Conservation (phyloP, 148 eudicot genomes). For the Diospyros lotus region DNA sequence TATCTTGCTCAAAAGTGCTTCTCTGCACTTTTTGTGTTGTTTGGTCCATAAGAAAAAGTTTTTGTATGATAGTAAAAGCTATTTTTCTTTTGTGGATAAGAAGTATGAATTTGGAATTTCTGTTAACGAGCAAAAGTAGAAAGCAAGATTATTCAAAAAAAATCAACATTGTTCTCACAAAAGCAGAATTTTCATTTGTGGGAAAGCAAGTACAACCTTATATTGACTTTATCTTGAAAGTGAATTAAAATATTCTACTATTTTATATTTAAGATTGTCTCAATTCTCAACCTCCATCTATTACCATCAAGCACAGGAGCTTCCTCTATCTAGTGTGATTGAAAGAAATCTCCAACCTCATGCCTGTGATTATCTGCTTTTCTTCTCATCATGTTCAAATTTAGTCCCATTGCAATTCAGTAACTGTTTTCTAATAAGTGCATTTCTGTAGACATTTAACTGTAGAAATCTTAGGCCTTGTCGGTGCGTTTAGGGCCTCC, state of each 20-base stretch:
- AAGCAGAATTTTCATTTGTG: not conserved
- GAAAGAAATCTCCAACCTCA: not conserved
- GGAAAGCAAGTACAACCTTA: not conserved
- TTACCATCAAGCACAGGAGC: not conserved
- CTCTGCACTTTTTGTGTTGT: no score
- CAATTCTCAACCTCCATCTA: not conserved
- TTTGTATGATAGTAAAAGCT: no score
- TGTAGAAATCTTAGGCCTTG: no score
- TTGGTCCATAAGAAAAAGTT: no score
- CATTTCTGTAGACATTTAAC: no score
- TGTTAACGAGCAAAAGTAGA: no score
- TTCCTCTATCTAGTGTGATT: not conserved
- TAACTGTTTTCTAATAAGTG: not conserved
- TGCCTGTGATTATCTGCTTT: not conserved
- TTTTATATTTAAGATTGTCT: not conserved
- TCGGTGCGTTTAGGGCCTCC: no score
- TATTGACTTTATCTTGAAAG: not conserved
- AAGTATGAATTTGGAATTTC: no score
- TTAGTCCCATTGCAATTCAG: not conserved
- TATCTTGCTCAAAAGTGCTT: no score
- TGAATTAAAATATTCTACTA: not conserved
- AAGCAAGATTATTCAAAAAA: no score
- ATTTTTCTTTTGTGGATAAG: no score
- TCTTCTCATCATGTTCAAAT: not conserved
- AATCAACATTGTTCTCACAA: no score